These are phyloP conservation scores for Pichia kudriavzevii DNA, from an alignment of 1,139 yeast species.

Conservation along the genomic window DNA sequence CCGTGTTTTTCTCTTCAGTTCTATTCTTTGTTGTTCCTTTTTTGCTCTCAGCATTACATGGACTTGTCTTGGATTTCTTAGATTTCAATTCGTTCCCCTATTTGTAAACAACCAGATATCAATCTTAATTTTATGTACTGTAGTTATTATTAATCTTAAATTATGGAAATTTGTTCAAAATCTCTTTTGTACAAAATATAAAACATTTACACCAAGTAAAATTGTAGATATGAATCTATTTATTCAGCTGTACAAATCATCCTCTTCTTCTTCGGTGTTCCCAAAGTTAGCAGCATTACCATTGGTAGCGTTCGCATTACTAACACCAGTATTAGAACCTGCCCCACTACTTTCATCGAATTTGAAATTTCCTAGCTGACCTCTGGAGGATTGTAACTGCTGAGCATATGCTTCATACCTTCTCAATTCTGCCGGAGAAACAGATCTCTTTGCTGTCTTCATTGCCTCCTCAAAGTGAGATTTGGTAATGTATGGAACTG, in stretches of 20 bases:
- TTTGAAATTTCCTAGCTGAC: constrained; percentile 74
- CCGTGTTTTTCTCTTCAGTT: no score
- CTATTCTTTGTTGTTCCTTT: no score
- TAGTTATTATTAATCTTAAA: no score
- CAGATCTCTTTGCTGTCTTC: constrained; percentile 98
- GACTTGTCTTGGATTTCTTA: no score
- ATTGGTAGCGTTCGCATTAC: constrained; percentile 40
- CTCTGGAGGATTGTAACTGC: constrained; percentile 92
- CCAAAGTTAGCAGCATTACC: constrained; percentile 32
- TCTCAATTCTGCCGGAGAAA: constrained; percentile 93
- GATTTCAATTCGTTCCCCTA: no score
- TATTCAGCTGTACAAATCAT: constrained; percentile 73
- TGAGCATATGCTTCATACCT: constrained; percentile 98
- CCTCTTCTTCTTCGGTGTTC: constrained; percentile 70
- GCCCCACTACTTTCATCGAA: constrained; percentile 45
- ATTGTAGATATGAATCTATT: neutral
- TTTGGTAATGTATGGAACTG: constrained; percentile 91
- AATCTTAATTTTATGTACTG: no score
- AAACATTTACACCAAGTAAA: no score
- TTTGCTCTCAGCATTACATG: no score
- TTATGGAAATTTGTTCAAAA: no score
- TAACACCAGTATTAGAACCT: constrained; percentile 21
- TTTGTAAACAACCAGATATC: no score
- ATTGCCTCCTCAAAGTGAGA: constrained; percentile 91
- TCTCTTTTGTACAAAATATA: no score